Evolutionary conservation across 2,329 filamentous ascomycete genomes (phyloP), one percentile per base, ranked within the genome.

Genomic region (Diaporthe velutina): DNA sequence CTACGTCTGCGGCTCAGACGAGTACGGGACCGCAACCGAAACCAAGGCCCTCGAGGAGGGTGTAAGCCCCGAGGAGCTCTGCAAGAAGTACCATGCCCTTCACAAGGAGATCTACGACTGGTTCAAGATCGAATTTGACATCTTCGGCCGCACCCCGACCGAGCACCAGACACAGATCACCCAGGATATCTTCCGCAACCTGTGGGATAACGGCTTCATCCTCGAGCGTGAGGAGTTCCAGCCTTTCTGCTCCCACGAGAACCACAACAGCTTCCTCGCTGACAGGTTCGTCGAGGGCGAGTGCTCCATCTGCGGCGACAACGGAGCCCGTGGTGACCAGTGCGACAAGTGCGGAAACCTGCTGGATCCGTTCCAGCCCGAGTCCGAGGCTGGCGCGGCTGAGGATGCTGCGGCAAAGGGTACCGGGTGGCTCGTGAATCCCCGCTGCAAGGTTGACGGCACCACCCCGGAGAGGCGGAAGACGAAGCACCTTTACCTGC

Each of bases 11-110:
- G 95, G 95, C 74, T 85, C 84, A n/a, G 96, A 98, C 86, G 95
- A 98, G 85, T 98, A 98, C 84, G 96, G 96, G 74, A 98, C 96
- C 17, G 96, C 96, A 30, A 98, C 96, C 42, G 96, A 98, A 85
- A 98, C 96, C 35, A 98, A 98, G 86, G 96, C 96, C 6, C 91
- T 98, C 54, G 95, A 98, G 83, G 95, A 97, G 83, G 93, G 93
- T 19, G 88, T 95, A 77, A 95, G 93, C 17, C 95, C 96, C 30
- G 89, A 94, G 80, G 90, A 96, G 81, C 91, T 98, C 17, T 98
- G 96, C 87, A 91, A 94, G 84, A 97, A 98, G 86, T 98, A 97
- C 87, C 94, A 97, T 86, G 92, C 91, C 80, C 92, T 98, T 75
- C 96, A 98, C 85, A 92, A 95, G 80, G 94, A 94, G 66, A 93